Evolutionary conservation across 2,329 filamentous ascomycete species (phyloP).

Genomic region (Xylaria sp.): DNA sequence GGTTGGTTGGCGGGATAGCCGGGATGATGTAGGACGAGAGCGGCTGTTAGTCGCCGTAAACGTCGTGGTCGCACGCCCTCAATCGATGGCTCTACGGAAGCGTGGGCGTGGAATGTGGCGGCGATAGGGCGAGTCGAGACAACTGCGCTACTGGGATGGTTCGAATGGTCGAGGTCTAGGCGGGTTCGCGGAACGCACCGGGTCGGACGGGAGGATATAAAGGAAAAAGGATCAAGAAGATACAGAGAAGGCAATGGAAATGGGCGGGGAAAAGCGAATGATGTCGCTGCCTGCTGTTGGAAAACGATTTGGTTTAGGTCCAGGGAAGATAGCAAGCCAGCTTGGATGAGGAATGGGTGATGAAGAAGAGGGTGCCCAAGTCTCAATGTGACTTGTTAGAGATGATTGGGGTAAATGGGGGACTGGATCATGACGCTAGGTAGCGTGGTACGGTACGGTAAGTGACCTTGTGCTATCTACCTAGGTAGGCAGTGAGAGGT

Average conservation of each 20-base stretch:
- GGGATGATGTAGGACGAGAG: slow-evolving; percentile 1
- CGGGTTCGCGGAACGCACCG: slow-evolving; percentile 14
- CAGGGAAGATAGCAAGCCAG: slow-evolving; percentile 29
- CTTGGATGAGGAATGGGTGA: slow-evolving; percentile 29
- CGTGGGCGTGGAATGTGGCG: slow-evolving; percentile 25
- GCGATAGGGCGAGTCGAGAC: slow-evolving; percentile 29
- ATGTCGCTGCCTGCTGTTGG: slow-evolving; percentile 23
- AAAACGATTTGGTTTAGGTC: slow-evolving; percentile 16
- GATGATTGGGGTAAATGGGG: slow-evolving; percentile 3
- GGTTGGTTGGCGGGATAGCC: not conserved
- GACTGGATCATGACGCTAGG: not conserved
- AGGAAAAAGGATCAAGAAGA: slow-evolving; percentile 11
- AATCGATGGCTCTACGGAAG: slow-evolving; percentile 16
- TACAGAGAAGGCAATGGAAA: slow-evolving; percentile 25
- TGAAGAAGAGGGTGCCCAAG: slow-evolving; percentile 6
- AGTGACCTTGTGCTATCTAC: not conserved
- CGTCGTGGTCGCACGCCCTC: slow-evolving; percentile 12
- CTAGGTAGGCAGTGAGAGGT: not conserved
- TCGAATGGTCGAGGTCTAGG: slow-evolving; percentile 1
- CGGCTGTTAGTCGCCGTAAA: slow-evolving; percentile 9
- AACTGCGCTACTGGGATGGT: slow-evolving; percentile 4
- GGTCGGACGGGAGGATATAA: slow-evolving; percentile 6
- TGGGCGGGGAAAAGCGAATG: slow-evolving; percentile 24
- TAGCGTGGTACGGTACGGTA: not conserved
- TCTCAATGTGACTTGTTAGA: not conserved